Evolutionary conservation across 108 stramenopile genomes (phyloP), one percentile per base, ranked within the genome.

Genomic region (Skeletonema potamos): DNA sequence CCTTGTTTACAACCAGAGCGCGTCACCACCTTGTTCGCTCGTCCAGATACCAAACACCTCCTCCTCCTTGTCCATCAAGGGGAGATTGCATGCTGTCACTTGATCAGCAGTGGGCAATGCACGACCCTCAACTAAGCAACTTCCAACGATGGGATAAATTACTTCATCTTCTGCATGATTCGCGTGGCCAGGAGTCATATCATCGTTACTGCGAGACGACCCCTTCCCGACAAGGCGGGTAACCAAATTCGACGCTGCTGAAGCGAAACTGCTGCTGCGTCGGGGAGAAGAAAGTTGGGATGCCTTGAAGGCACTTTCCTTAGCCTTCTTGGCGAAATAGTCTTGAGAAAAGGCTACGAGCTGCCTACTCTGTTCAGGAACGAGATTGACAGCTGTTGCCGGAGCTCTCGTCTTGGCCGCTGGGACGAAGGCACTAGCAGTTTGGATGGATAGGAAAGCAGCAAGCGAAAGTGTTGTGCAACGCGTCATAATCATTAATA

Each of bases 311-410:
- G 71, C 79, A 59, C 72, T 73, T 34, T 80, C 67, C 54, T 73
- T 80, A 0, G 71, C 79, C 30, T 68, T 67, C 48, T 80, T 73
- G 0, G 72, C 66, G 44, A 73, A 55, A n/a, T 59, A 66, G 8
- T 72, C 66, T 68, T 80, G 79, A n/a, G 79, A 80, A 39, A 62
- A 73, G 2, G 79, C 79, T 9, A 80, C 79, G 41, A 80, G 79
- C 30, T 80, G 72, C 9, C 79, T 58, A 4, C 67, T 67, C 37
- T 80, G 72, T 37, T 73, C 79, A 27, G 71, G 79, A 33, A 80
- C 79, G 33, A 80, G 79, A 22, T 64, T 33, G n/a, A 59, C 27
- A 33, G 70, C 44, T 26, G 56, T 69, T 7, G 67, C 39, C 27
- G 64, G 20, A 22, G 15, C 2, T 17, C 30, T 61, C 8, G 65